These are phyloP conservation scores for Kodamaea kaohsiungensis DNA, from an alignment of 805 yeast genomes.

Conservation along the genomic window DNA sequence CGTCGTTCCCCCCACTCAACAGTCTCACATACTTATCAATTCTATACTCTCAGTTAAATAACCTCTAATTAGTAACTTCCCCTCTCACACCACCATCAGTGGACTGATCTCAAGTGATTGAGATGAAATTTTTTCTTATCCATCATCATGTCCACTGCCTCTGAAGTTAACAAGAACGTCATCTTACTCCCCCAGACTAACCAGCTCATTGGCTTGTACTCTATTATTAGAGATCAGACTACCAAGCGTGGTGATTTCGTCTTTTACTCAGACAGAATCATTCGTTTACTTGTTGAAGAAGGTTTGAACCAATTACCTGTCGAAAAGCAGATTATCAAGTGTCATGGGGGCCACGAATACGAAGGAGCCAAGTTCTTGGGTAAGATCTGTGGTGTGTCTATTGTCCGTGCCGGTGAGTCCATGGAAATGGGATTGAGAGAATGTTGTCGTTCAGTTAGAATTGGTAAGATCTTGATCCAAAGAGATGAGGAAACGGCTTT, in stretches of 20 bases:
- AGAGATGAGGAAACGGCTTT: slow-evolving; percentile 97
- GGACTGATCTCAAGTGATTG: neutral
- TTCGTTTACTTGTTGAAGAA: slow-evolving; percentile 89
- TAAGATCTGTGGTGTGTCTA: slow-evolving; percentile 96
- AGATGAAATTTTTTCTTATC: neutral
- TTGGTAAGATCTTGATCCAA: slow-evolving; percentile 95
- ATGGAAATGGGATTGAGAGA: slow-evolving; percentile 99
- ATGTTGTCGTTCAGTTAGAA: slow-evolving; percentile 93
- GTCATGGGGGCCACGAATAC: slow-evolving; percentile 73
- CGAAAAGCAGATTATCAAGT: slow-evolving; percentile 60
- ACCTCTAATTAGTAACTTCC: too few relatives aligned
- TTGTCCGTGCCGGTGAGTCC: slow-evolving; percentile 97
- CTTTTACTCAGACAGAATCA: slow-evolving; percentile 93
- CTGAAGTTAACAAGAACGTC: slow-evolving; percentile 50
- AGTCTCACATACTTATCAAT: too few relatives aligned
- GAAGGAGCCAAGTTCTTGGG: slow-evolving; percentile 84
- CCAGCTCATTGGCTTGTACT: slow-evolving; percentile 83
- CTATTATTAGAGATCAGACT: slow-evolving; percentile 80
- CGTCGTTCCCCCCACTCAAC: neutral
- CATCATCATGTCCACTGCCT: slow-evolving; percentile 16
- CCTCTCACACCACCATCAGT: neutral
- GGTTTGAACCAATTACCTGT: slow-evolving; percentile 95
- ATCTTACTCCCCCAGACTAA: slow-evolving; percentile 80
- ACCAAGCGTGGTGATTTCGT: slow-evolving; percentile 92
- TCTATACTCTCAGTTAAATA: too few relatives aligned